Base-by-base conservation (phyloP, 345 rosid species). In the Anacardium occidentale region DNA sequence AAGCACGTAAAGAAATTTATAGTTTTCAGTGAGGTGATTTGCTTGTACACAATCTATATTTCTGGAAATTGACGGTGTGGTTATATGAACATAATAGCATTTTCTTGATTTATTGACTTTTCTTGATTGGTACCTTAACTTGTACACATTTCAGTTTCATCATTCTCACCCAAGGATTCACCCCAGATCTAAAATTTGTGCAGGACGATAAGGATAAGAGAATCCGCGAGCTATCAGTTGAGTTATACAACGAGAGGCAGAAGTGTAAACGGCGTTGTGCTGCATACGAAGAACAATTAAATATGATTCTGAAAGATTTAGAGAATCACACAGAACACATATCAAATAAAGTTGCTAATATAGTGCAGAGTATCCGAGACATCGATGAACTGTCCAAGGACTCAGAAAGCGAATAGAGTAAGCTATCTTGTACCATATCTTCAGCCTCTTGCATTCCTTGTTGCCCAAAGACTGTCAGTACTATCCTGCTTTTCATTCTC, bases 231-330 rank as follows among this genome's bases (percentile, higher is more conserved):
- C 65, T 58, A 44, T 70, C 73, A 13, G 10, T 58, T 44, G 73
- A 58, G 53, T 44, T 70, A 44, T 57, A 70, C 73, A 70, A 70
- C 47, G 65, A 70, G 25, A 70, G 73, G 21, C 73, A 47, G 47
- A 70, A 58, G 45, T 58, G 73, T 25, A 58, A 70, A 47, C 56
- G 73, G 10, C n/a, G 44, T 6, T 47, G 57, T 47, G 74, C 58
- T 45, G 55, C 42, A 44, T 70, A 58, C 4, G 45, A 47, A 70
- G 66, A 70, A 26, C 74, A 59, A 29, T 44, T 69, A 24, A 69
- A 69, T 44, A 69, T 2, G 54, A 69, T 57, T 20, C 29, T 69
- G 13, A 69, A 57, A 37, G 64, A 58, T 57, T 9, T 69, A 42
- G 64, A 58, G 24, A 69, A 42, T 26, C 73, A 69, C 51, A 47